phyloP scores from a whole-genome alignment of 371 early-diverging fungal genomes.

The Mucor irregularis region DNA sequence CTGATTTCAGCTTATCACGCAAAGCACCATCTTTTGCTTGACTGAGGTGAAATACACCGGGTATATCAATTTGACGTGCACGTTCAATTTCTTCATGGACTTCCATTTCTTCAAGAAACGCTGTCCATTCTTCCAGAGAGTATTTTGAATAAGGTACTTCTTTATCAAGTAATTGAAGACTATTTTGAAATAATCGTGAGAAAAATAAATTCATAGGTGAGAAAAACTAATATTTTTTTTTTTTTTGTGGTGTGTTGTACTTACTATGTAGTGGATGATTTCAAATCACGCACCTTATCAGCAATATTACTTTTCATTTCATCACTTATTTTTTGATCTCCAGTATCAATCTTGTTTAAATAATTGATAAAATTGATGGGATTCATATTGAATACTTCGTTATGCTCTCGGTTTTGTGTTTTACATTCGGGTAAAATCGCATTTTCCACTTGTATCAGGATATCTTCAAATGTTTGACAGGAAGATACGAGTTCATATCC shows the following conservation, averaged over 20 bases:
- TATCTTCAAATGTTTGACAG: too few species aligned
- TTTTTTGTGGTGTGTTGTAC: too few species aligned
- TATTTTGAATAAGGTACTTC: not conserved
- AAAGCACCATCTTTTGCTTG: not conserved
- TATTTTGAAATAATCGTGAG: not conserved
- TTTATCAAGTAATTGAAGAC: not conserved
- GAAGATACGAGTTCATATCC: too few species aligned
- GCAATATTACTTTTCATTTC: not conserved
- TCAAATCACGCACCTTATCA: not conserved
- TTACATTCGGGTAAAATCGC: too few species aligned
- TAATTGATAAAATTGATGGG: too few species aligned
- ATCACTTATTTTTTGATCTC: not conserved
- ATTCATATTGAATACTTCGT: too few species aligned
- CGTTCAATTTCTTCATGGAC: conserved; percentile 6
- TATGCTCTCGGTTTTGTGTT: too few species aligned
- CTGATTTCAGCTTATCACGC: conserved; percentile 3
- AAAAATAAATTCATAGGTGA: not conserved
- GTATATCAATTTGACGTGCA: not conserved
- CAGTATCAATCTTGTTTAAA: not conserved
- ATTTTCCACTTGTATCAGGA: not conserved
- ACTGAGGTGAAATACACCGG: not conserved
- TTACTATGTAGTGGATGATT: conserved; percentile 3
- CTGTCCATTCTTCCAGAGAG: not conserved
- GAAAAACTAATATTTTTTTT: not conserved
- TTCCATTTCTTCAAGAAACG: conserved; percentile 7